A percentile compares a stretch with the other conserved stretches of the same genome.
Conservation (phyloP, 2,329 filamentous ascomycete species). For the Huntiella bhutanensis region DNA sequence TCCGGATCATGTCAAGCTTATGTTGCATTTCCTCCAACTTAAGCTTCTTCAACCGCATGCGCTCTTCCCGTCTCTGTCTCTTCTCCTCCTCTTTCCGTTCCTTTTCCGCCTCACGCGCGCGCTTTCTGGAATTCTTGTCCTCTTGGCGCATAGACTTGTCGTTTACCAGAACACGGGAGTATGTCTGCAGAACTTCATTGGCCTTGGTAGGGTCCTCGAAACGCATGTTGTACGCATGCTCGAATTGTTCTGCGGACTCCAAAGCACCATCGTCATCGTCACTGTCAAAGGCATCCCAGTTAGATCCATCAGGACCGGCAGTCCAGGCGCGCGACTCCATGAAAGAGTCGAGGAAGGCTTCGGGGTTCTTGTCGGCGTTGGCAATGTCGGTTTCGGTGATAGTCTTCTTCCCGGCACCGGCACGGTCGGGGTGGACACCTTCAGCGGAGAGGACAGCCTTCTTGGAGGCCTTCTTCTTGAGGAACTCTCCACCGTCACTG, state of each 20-base stretch:
- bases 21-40: conserved; percentile 81
- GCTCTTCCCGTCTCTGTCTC: conserved; percentile 56
- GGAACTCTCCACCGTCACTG: conserved; percentile 21
- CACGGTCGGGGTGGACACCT: conserved; percentile 38
- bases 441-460: conserved; percentile 5
- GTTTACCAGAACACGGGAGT: conserved; percentile 69
- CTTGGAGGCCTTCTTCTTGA: conserved; percentile 13
- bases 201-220: conserved; percentile 83
- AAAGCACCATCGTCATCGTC: conserved; percentile 74
- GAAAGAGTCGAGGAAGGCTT: conserved; percentile 88
- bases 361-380: conserved; percentile 71
- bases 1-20: conserved; percentile 73
- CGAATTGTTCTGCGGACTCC: conserved; percentile 63
- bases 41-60: conserved; percentile 64
- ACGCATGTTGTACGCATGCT: conserved; percentile 84
- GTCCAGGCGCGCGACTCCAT: conserved; percentile 85
- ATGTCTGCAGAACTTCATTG: conserved; percentile 74
- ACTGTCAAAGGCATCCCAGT: conserved; percentile 72
- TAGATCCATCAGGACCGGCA: conserved; percentile 36
- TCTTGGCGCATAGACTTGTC: conserved; percentile 74
- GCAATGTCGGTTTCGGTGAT: conserved; percentile 45
- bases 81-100: conserved; percentile 64
- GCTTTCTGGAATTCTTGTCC: conserved; percentile 57
- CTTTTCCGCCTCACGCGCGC: conserved; percentile 58
- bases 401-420: conserved; percentile 26